phyloP scores from a whole-genome alignment of 2,329 filamentous ascomycete species.

The Myriosclerotinia duriaeana region DNA sequence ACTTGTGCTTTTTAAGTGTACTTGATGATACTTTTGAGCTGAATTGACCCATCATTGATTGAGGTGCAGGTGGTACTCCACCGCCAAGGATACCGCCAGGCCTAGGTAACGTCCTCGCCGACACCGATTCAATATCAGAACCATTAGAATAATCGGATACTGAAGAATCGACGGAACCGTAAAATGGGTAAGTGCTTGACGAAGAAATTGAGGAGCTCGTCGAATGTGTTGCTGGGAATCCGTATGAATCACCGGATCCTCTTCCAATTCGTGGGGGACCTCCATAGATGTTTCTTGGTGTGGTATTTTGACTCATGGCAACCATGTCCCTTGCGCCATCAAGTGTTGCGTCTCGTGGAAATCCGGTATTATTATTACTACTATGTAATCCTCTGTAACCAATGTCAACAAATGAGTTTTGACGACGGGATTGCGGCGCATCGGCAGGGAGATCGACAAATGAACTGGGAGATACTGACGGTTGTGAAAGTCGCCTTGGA shows the following conservation, averaged over 20 bases:
- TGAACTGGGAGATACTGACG: constrained; percentile 66
- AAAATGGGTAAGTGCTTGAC: constrained; percentile 76
- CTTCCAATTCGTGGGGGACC: constrained; percentile 59
- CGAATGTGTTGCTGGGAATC: constrained; percentile 82
- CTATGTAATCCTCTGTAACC: constrained; percentile 57
- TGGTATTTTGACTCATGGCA: constrained; percentile 93
- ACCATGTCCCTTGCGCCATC: constrained; percentile 94
- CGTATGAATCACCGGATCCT: constrained; percentile 81
- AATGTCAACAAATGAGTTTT: constrained; percentile 65
- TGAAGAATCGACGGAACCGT: constrained; percentile 79
- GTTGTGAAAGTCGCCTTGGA: constrained; percentile 73
- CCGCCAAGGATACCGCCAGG: constrained; percentile 66
- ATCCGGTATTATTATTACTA: constrained; percentile 59
- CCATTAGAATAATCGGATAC: constrained; percentile 93
- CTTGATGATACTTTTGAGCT: constrained; percentile 94
- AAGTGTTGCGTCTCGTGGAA: constrained; percentile 71
- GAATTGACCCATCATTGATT: constrained; percentile 98
- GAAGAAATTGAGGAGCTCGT: constrained; percentile 87
- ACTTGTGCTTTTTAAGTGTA: constrained; percentile 99
- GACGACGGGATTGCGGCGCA: constrained; percentile 46
- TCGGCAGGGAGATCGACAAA: constrained; percentile 43
- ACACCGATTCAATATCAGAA: constrained; percentile 79
- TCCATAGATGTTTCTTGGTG: constrained; percentile 85
- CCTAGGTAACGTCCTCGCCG: constrained; percentile 79
- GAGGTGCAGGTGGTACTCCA: constrained; percentile 73